Evolutionary conservation across 2,329 filamentous ascomycete genomes (phyloP), one percentile per base, ranked within the genome.

Genomic region (Paecilomyces formosus): DNA sequence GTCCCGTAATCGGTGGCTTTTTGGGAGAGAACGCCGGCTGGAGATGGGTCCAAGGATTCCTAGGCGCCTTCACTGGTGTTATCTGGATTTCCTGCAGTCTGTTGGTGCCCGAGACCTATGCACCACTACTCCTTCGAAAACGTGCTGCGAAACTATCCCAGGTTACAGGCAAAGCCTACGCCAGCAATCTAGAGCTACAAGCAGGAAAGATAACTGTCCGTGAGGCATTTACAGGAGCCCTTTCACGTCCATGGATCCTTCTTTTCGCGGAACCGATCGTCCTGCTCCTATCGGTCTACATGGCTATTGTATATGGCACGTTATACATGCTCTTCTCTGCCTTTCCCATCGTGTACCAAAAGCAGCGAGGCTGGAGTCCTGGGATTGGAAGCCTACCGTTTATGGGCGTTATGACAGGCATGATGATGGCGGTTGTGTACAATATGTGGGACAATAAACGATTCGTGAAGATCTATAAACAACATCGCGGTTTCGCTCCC

Each of bases 1-100:
- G 81, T 0, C 81, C 81, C 1, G 76, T 83, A 12, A 75, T 82
- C 21, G 81, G 80, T 13, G 81, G 80, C 0, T 82, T 82, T 64
- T 64, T 81, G 0, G 76, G 72, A 1, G 72, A 76, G 68, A 72
- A 72, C 9, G 72, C 73, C 28, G 78, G 75, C 2, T 78, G 77
- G 78, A 62, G 76, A 63, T 78, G 77, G 78, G 70, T 79, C 21
- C 67, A 74, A 57, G 74, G 74, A 8, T 73, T 81, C 3, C 73
- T 78, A 55, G 72, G 69, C n/a, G 76, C 71, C 21, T 75, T 76
- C 63, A 69, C 73, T 22, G 78, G 77, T 58, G 68, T 76, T 0
- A 72, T 78, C 31, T 78, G 75, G 72, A 72, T 79, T 21, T 62
- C 76, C 1, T 67, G 68, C 11, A 62, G 70, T 0, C 62, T 81